phyloP scores from a whole-genome alignment of 345 rosid species.

The Salix suchowensis region DNA sequence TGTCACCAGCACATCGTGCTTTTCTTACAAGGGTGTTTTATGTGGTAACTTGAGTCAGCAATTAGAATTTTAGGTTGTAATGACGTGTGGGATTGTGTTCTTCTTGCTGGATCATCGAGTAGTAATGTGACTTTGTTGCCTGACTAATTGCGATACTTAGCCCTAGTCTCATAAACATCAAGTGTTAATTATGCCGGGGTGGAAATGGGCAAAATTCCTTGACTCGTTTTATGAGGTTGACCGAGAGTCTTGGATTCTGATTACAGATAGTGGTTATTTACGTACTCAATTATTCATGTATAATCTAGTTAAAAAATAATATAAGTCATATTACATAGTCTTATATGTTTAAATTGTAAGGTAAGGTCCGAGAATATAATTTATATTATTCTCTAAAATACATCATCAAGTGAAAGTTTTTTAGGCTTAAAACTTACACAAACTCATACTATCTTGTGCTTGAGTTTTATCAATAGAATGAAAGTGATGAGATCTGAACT shows the following conservation, averaged over 20 bases:
- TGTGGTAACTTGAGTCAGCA: neutral
- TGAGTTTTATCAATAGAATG: no score
- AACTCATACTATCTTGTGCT: no score
- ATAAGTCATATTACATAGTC: no score
- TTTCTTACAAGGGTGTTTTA: neutral
- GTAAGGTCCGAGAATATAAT: no score
- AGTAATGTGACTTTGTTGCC: neutral
- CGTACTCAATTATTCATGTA: no score
- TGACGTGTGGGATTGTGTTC: neutral
- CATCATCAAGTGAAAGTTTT: no score
- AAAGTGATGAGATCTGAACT: no score
- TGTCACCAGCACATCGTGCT: neutral
- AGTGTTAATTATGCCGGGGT: neutral
- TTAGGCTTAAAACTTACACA: no score
- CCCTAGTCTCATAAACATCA: neutral
- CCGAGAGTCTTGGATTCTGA: neutral
- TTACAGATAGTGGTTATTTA: neutral
- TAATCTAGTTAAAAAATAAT: no score
- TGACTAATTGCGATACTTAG: neutral
- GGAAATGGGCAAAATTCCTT: neutral
- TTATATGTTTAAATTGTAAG: no score
- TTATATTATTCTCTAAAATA: no score
- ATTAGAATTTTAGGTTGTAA: neutral
- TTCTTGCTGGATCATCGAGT: neutral
- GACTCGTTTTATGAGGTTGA: neutral